Evolutionary conservation across 2,329 filamentous ascomycete genomes (phyloP).

Genomic region (Fusarium sp.): DNA sequence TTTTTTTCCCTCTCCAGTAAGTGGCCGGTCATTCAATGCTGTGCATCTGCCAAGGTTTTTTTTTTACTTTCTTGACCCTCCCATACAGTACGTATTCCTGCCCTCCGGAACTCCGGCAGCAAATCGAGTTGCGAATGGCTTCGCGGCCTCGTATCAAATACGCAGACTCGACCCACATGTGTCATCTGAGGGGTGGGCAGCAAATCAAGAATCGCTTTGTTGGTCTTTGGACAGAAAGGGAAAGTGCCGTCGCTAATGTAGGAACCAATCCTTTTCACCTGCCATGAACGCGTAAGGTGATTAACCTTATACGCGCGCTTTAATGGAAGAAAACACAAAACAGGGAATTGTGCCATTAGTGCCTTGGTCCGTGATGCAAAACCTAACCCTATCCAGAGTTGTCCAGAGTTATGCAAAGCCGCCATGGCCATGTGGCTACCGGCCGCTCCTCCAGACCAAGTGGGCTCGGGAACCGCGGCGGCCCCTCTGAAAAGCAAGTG

Average conservation of each 20-base stretch:
- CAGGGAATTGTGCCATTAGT: conserved; percentile 18
- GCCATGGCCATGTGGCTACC: neutral
- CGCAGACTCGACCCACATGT: conserved; percentile 27
- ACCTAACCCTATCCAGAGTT: neutral
- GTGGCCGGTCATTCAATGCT: neutral
- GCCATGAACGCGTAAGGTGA: conserved; percentile 11
- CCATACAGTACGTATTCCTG: conserved; percentile 3
- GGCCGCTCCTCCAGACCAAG: neutral
- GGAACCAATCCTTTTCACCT: conserved; percentile 22
- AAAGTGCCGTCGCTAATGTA: conserved; percentile 32
- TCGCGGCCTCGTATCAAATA: conserved; percentile 36
- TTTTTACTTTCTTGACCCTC: neutral
- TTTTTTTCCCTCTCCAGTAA: conserved; percentile 4
- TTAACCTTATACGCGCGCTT: conserved; percentile 23
- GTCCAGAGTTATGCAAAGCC: neutral
- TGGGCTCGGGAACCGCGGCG: conserved; percentile 20
- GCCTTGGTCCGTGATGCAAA: neutral
- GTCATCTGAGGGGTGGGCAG: conserved; percentile 16
- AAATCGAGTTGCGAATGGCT: conserved; percentile 27
- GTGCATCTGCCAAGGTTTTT: neutral
- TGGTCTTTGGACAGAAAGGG: conserved; percentile 21
- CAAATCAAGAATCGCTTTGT: conserved; percentile 8
- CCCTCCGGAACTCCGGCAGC: conserved; percentile 4
- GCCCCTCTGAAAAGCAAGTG: conserved; percentile 3
- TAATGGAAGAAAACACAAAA: conserved; percentile 18